phyloP scores from a whole-genome alignment of 2,329 filamentous ascomycete species.

The Colletotrichum acutatum region DNA sequence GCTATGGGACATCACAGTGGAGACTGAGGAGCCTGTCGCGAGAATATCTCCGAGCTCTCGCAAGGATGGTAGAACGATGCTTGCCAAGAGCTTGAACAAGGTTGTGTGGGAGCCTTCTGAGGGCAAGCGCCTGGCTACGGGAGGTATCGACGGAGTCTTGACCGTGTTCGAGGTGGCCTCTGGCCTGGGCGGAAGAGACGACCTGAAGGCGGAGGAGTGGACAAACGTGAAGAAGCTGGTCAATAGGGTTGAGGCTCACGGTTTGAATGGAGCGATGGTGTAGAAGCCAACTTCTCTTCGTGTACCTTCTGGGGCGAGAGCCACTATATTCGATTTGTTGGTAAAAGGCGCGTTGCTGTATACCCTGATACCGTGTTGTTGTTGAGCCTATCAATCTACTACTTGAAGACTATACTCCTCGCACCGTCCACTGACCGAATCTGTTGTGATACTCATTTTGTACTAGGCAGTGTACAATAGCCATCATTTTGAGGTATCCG shows the following conservation, averaged over 20 bases:
- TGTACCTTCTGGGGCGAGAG: constrained; percentile 40
- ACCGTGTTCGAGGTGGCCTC: constrained; percentile 93
- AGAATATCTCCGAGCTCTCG: constrained; percentile 78
- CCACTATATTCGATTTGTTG: constrained; percentile 33
- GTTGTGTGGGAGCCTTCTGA: constrained; percentile 93
- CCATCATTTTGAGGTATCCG: not conserved
- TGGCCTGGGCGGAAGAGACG: constrained; percentile 86
- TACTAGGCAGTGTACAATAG: no score
- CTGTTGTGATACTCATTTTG: not conserved
- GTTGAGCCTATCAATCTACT: constrained; percentile 18
- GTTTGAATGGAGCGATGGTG: constrained; percentile 59
- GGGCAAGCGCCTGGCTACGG: constrained; percentile 87
- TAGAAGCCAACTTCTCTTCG: constrained; percentile 32
- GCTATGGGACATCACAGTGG: constrained; percentile 93
- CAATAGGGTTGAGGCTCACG: constrained; percentile 75
- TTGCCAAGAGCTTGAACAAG: constrained; percentile 92
- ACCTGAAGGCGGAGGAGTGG: constrained; percentile 90
- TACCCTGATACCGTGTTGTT: constrained; percentile 33
- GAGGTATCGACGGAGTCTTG: constrained; percentile 89
- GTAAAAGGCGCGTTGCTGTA: constrained; percentile 34
- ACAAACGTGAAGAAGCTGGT: constrained; percentile 91
- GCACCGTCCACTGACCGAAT: not conserved
- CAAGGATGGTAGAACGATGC: constrained; percentile 73
- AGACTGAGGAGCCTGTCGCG: constrained; percentile 91
- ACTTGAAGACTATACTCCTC: not conserved